phyloP scores from a whole-genome alignment of 225 moss, liverwort and hornwort genomes.

The Anthoceros angustus region DNA sequence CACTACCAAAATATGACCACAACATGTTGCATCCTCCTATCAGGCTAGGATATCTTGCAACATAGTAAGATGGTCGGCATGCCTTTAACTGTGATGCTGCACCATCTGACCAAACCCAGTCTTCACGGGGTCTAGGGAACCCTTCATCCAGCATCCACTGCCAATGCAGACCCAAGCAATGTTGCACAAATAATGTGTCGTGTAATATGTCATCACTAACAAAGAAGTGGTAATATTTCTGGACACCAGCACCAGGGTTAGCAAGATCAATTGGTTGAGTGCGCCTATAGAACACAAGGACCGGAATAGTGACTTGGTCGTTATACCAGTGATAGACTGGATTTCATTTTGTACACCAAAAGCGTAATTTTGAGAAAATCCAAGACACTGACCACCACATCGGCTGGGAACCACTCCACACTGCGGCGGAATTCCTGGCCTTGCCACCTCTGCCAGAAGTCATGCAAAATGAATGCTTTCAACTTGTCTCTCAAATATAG shows the following conservation, averaged over 20 bases:
- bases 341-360: slow-evolving; percentile 2
- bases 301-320: not conserved
- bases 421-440: not conserved
- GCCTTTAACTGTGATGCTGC: not conserved
- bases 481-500: not conserved
- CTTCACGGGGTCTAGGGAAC: too few relatives aligned
- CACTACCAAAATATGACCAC: not conserved
- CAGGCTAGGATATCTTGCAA: not conserved
- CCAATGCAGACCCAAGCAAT: not conserved
- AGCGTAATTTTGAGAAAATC: slow-evolving; percentile 3
- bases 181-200: slow-evolving; percentile 5
- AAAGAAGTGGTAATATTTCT: slow-evolving; percentile 1
- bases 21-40: not conserved
- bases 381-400: not conserved
- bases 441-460: not conserved
- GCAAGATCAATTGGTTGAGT: not conserved
- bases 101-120: slow-evolving; percentile 1
- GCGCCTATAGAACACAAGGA: not conserved
- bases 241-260: not conserved
- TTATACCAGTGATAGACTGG: not conserved
- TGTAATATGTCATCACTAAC: not conserved
- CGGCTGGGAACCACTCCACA: not conserved
- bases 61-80: not conserved
- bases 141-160: not conserved
- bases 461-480: not conserved